Percentiles rank a stretch among this genome's conserved stretches.
Conservation (phyloP, 495 filamentous ascomycete genomes). For the Hypoxylon fragiforme region DNA sequence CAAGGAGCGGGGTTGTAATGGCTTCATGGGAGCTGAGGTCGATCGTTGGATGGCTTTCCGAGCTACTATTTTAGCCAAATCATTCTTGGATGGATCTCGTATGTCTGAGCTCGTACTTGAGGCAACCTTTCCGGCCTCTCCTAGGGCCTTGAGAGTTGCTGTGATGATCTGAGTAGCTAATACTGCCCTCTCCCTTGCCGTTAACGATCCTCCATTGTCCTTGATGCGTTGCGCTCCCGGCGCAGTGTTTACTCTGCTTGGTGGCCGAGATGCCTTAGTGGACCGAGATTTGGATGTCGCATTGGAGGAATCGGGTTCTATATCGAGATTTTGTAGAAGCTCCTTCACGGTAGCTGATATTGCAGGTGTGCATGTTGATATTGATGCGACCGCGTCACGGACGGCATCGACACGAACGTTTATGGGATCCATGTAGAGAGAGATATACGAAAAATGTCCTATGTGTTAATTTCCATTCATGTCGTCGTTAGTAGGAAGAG, state of each 20-base stretch:
- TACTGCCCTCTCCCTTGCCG: conserved; percentile 63
- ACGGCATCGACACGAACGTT: conserved; percentile 51
- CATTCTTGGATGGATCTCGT: conserved; percentile 36
- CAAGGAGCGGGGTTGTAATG: conserved; percentile 56
- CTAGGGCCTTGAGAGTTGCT: conserved; percentile 69
- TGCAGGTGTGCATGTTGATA: conserved; percentile 56
- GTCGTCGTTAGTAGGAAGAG: conserved; percentile 24
- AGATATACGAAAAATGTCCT: conserved; percentile 16
- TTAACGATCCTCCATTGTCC: conserved; percentile 44
- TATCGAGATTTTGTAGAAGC: conserved; percentile 47
- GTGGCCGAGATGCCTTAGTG: conserved; percentile 35
- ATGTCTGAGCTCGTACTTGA: conserved; percentile 24
- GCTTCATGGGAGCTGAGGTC: conserved; percentile 51
- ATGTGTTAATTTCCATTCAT: conserved; percentile 28
- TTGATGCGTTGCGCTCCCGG: conserved; percentile 27
- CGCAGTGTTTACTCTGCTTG: conserved; percentile 28
- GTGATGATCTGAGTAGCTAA: conserved; percentile 86
- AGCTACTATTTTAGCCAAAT: conserved; percentile 40
- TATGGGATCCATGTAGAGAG: conserved; percentile 49
- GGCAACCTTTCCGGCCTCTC: conserved; percentile 66
- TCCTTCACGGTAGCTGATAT: conserved; percentile 54
- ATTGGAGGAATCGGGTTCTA: conserved; percentile 33
- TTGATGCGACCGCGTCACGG: conserved; percentile 52
- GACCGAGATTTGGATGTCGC: conserved; percentile 41
- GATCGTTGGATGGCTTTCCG: conserved; percentile 49